These are phyloP conservation scores for Phytopythium boreale DNA, from an alignment of 352 stramenopile genomes.

Conservation along the genomic window DNA sequence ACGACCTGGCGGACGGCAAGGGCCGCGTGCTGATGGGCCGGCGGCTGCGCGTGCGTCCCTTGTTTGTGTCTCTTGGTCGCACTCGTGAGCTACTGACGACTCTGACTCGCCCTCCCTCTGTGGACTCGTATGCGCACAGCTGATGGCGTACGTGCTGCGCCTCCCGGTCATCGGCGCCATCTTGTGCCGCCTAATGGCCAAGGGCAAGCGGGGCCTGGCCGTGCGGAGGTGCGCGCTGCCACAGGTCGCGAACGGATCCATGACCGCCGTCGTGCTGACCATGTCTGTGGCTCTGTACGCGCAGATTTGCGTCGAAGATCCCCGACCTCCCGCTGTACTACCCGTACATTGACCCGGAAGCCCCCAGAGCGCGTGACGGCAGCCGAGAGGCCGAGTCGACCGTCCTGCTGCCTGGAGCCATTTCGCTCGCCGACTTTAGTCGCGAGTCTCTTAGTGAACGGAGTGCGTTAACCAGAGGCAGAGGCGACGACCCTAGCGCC, in stretches of 20 bases:
- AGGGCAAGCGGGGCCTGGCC: slow-evolving; percentile 62
- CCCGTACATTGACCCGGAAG: slow-evolving; percentile 54
- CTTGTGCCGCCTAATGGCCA: slow-evolving; percentile 37
- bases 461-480: neutral
- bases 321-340: slow-evolving; percentile 80
- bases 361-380: slow-evolving; percentile 15
- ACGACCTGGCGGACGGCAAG: slow-evolving; percentile 8
- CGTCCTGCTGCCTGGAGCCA: neutral
- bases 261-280: neutral
- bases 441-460: slow-evolving; percentile 11
- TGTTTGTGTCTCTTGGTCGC: neutral
- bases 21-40: slow-evolving; percentile 4
- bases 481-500: no score
- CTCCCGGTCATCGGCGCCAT: slow-evolving; percentile 48
- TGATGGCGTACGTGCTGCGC: slow-evolving; percentile 45
- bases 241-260: neutral
- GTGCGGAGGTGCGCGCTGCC: slow-evolving; percentile 35
- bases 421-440: slow-evolving; percentile 33
- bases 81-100: neutral
- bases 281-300: neutral
- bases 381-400: neutral
- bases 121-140: neutral
- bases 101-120: neutral
- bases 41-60: slow-evolving; percentile 1
- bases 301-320: slow-evolving; percentile 54